Evolutionary conservation across 768 basidiomycete genomes (phyloP).

Genomic region (Phanerodontia chrysosporium): DNA sequence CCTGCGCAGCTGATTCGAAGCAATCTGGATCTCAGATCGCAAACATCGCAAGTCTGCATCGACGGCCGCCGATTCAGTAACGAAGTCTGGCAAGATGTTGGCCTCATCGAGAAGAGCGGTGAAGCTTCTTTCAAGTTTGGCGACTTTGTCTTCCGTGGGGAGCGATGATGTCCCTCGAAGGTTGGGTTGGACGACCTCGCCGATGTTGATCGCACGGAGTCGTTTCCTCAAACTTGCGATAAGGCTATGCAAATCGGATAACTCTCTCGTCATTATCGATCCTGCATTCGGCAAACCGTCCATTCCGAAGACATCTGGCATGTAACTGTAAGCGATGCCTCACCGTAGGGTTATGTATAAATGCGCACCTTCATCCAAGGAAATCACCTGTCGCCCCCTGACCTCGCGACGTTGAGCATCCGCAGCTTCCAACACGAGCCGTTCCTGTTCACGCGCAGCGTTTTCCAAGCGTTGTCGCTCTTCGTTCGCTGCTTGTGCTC

Average conservation of each 20-base stretch:
- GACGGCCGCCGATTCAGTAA: slow-evolving; percentile 33
- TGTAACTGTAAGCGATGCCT: neutral
- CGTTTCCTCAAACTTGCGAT: slow-evolving; percentile 55
- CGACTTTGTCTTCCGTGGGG: slow-evolving; percentile 42
- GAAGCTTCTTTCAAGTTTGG: slow-evolving; percentile 46
- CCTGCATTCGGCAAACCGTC: slow-evolving; percentile 31
- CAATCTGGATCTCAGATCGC: slow-evolving; percentile 50
- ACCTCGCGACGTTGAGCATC: neutral
- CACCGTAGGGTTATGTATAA: neutral
- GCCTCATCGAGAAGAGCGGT: slow-evolving; percentile 41
- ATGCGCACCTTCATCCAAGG: neutral
- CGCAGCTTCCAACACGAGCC: slow-evolving; percentile 16
- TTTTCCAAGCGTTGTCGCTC: neutral
- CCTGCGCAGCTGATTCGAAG: slow-evolving; percentile 44
- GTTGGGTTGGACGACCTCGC: slow-evolving; percentile 44
- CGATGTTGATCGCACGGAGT: slow-evolving; percentile 58
- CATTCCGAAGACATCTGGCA: slow-evolving; percentile 57
- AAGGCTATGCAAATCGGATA: slow-evolving; percentile 42
- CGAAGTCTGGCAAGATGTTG: slow-evolving; percentile 40
- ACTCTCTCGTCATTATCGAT: slow-evolving; percentile 33
- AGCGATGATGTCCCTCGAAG: slow-evolving; percentile 35
- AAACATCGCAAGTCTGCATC: slow-evolving; percentile 63
- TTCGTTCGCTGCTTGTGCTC: neutral
- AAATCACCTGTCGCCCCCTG: neutral
- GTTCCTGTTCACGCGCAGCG: slow-evolving; percentile 13